phyloP scores from a whole-genome alignment of 495 filamentous ascomycete species.

The Elasticomyces elasticus region DNA sequence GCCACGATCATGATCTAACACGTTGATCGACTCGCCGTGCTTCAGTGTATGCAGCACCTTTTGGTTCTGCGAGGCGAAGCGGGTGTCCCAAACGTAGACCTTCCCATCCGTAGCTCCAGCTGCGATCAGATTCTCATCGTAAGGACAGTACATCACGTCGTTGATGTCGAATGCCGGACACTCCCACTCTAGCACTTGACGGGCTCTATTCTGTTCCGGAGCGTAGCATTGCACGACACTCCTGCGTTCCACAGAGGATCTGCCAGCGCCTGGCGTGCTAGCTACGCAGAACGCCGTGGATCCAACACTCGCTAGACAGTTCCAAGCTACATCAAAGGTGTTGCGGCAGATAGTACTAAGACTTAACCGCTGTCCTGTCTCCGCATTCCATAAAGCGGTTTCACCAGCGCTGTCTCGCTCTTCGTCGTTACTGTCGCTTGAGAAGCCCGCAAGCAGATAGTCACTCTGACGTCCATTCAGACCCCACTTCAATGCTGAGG shows the following conservation, averaged over 20 bases:
- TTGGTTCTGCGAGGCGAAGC: constrained; percentile 36
- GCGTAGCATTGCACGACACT: constrained; percentile 48
- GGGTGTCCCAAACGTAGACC: constrained; percentile 77
- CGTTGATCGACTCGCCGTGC: constrained; percentile 61
- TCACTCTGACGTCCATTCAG: constrained; percentile 38
- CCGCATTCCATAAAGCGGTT: constrained; percentile 60
- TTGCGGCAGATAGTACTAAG: constrained; percentile 50
- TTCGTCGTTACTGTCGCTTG: constrained; percentile 46
- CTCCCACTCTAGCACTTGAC: constrained; percentile 43
- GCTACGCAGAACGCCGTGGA: constrained; percentile 51
- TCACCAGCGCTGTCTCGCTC: constrained; percentile 54
- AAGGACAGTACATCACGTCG: constrained; percentile 51
- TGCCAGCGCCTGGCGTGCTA: constrained; percentile 23
- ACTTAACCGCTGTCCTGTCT: constrained; percentile 37
- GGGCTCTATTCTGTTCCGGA: constrained; percentile 24
- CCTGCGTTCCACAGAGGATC: constrained; percentile 33
- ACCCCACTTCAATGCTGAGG: constrained; percentile 70
- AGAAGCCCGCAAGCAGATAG: constrained; percentile 68
- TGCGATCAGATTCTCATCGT: constrained; percentile 52
- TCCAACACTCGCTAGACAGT: constrained; percentile 46
- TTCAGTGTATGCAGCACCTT: constrained; percentile 51
- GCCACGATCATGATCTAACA: constrained; percentile 43
- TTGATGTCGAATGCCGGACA: constrained; percentile 82
- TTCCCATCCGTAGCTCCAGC: constrained; percentile 77
- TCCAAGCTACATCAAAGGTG: constrained; percentile 74